Evolutionary conservation across 1,284 basidiomycete species (phyloP).

Genomic region (Hortiboletus rubellus): DNA sequence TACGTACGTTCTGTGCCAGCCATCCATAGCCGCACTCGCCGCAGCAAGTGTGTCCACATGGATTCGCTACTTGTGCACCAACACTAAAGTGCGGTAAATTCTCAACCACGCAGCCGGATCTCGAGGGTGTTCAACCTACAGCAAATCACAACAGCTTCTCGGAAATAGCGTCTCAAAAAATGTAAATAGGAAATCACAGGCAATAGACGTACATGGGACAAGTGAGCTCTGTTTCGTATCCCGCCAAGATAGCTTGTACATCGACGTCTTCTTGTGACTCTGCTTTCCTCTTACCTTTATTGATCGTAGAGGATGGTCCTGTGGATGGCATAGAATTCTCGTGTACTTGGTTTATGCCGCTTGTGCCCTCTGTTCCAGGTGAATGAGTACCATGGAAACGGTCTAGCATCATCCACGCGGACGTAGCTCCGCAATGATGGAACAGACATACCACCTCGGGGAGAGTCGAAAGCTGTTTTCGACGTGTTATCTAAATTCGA

Average conservation of each 20-base stretch:
- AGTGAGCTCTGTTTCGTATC: conserved; percentile 51
- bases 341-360: not conserved
- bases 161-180: conserved; percentile 3
- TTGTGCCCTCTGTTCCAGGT: conserved; percentile 3
- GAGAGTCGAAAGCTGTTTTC: not conserved
- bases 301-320: conserved; percentile 4
- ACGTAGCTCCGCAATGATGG: not conserved
- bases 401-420: not conserved
- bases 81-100: conserved; percentile 38
- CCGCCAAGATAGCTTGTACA: conserved; percentile 32
- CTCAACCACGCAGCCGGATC: not conserved
- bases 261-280: conserved; percentile 9
- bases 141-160: conserved; percentile 53
- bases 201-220: conserved; percentile 53
- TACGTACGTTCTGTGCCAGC: conserved; percentile 44
- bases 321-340: not conserved
- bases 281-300: conserved; percentile 30
- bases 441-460: conserved; percentile 20
- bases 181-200: not conserved
- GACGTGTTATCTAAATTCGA: not conserved
- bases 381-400: conserved; percentile 6
- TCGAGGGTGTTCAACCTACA: conserved; percentile 39
- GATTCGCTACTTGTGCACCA: conserved; percentile 52
- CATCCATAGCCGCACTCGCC: conserved; percentile 54
- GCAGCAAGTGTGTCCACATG: conserved; percentile 59